Base-by-base conservation (phyloP, 2,329 filamentous ascomycete species). In the Neofusicoccum umdonicola region DNA sequence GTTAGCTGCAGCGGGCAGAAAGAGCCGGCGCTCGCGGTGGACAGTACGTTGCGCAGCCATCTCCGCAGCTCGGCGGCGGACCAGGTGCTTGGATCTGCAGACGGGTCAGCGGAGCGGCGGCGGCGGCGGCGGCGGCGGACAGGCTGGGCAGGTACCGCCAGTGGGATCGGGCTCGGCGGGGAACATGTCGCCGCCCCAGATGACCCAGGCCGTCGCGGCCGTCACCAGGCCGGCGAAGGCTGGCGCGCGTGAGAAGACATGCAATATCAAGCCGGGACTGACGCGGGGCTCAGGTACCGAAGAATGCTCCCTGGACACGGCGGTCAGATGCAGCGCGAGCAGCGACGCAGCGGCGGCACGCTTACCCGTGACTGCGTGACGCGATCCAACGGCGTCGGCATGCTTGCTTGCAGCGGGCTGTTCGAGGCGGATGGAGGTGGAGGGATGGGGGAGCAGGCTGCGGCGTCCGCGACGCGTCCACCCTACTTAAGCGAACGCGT, bases 151-250 rank as follows among this genome's bases (percentile, higher is more conserved):
- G 27, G 27, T 87, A 81, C 92, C 85, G 66, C 93, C 93, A 34
- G 82, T 91, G n/a, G 93, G 92, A 74, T 97, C 93, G 54, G 82
- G 66, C 68, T 88, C 82, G 3, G 85, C 77, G 0, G 93, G 93
- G 72, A 97, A 96, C 72, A 97, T 85, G 62, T 87, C 84, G 17
- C 66, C 60, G 64, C 92, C 92, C 88, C 90, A 96, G 71, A 97
- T 94, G 17, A 87, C 85, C 89, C 90, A 97, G 47, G 87, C 87
- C 15, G 92, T 90, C 1, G 90, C 92, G 1, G 90, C 92, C 6
- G 91, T 90, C 13, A 97, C 85, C 61, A 96, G 84, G 9, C 90
- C 91, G 4, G 90, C 88, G 74, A 97, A 97, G 17, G 73, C 75
- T 68, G 27, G 22, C 5, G 17, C 5, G 31, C 4, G 42, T 62